Evolutionary conservation across 768 basidiomycete genomes (phyloP), one percentile per base, ranked within the genome.

Genomic region (Leccinum variicolor): DNA sequence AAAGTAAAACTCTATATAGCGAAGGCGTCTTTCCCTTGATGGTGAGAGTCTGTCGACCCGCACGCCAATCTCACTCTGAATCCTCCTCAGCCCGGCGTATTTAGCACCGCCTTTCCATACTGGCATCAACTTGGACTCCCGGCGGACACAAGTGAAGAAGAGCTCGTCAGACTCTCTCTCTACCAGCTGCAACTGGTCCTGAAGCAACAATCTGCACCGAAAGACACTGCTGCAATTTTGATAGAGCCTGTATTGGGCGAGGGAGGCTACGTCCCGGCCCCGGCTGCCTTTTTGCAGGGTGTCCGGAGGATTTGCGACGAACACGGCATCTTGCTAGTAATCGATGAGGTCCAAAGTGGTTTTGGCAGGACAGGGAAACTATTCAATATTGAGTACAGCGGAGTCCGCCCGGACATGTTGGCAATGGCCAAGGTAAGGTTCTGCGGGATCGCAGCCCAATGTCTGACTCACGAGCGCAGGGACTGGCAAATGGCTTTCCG

Each of bases 231-330:
- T 2, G 94, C 94, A n/a, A 87, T 98, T 66, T 74, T 98, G 61
- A 74, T 98, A 43, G 96, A 98, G 77, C 91, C 96, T 43, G 88
- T 98, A 1, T 79, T 98, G 29, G 95, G 94, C 25, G 96, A 98
- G 73, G 96, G 96, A 34, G 96, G 96, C 1, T 98, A 98, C 72
- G 90, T 97, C 15, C 86, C 92, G 28, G 92, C 94, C 0, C 92
- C 94, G 0, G 67, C 83, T 1, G 82, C 83, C 21, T 98, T 90
- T 77, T 72, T 98, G 58, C 79, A 82, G 48, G 92, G 92, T 21
- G 74, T 98, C 47, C 79, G 94, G 59, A 78, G 79, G 52, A 79
- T 94, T n/a, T 98, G 95, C 72, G 92, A 97, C 69, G 79, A 87
- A 70, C 79, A 98, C 69, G 85, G 81, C 9, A 90, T 98, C 50